Conservation (phyloP, 2,329 filamentous ascomycete species). For the Diaporthe aspalathi region DNA sequence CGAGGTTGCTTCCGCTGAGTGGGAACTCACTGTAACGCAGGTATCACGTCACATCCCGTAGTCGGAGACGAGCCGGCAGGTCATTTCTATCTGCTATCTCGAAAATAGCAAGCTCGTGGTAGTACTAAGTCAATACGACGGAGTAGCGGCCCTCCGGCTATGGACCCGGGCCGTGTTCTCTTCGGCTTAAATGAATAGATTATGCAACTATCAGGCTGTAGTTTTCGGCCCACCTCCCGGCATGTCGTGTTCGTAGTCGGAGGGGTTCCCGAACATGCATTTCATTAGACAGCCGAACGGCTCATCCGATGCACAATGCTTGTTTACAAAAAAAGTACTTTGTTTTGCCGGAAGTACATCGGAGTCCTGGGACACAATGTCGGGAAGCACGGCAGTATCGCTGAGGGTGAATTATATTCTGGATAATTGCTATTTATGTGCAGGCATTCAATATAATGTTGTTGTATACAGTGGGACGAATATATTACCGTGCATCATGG, state of each 20-base stretch:
- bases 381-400: neutral
- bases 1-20: neutral
- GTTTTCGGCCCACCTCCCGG: neutral
- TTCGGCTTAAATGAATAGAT: neutral
- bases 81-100: neutral
- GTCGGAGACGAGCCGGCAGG: conserved; percentile 23
- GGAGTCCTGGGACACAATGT: neutral
- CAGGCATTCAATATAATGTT: neutral
- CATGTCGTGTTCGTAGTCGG: neutral
- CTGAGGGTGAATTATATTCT: neutral
- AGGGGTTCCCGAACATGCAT: conserved; percentile 9
- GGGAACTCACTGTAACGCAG: neutral
- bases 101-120: neutral
- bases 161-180: conserved; percentile 1
- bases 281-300: neutral
- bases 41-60: conserved; percentile 2
- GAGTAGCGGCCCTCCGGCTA: neutral
- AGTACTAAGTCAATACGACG: neutral
- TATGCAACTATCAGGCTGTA: conserved; percentile 9
- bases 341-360: neutral
- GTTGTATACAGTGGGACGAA: neutral
- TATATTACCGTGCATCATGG: neutral
- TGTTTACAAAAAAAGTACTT: neutral
- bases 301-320: neutral
- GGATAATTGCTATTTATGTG: neutral